Conservation (phyloP, 2,329 filamentous ascomycete species). For the Botryosphaeria agaves region DNA sequence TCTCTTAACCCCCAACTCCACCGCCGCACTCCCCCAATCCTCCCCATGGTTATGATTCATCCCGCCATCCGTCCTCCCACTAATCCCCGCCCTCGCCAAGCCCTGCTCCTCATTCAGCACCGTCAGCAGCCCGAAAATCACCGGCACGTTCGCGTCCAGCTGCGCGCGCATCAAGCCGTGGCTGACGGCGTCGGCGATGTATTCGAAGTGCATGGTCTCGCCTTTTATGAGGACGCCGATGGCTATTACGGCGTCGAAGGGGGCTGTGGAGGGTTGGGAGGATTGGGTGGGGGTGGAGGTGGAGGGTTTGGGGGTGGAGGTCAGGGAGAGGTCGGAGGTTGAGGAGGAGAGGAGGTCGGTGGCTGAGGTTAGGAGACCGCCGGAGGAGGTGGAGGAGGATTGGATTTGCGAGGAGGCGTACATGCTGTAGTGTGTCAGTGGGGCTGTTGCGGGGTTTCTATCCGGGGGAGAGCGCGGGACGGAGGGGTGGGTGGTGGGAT, state of each 20-base stretch:
- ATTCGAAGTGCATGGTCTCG: constrained; percentile 98
- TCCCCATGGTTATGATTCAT: constrained; percentile 90
- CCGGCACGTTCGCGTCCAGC: constrained; percentile 72
- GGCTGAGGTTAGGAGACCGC: constrained; percentile 43
- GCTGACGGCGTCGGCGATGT: constrained; percentile 81
- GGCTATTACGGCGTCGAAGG: constrained; percentile 89
- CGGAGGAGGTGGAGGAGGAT: constrained; percentile 37
- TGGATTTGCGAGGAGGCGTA: constrained; percentile 79
- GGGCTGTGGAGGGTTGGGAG: constrained; percentile 26
- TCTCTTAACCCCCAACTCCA: constrained; percentile 83
- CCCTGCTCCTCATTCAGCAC: constrained; percentile 81
- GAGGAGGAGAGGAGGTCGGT: constrained; percentile 59
- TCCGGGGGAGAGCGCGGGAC: too few species aligned
- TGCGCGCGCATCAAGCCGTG: constrained; percentile 91
- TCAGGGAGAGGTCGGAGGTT: constrained; percentile 47
- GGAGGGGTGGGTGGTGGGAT: not conserved
- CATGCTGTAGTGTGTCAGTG: constrained; percentile 34
- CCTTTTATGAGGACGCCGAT: constrained; percentile 96
- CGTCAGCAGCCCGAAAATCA: constrained; percentile 85
- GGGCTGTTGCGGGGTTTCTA: too few species aligned
- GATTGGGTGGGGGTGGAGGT: constrained; percentile 7
- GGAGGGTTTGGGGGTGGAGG: constrained; percentile 20
- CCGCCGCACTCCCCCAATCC: constrained; percentile 88
- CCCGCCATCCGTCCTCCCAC: constrained; percentile 21
- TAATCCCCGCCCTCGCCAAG: constrained; percentile 61